These are phyloP conservation scores for Mucor piriformis DNA, from an alignment of 371 early-diverging fungal genomes.

Conservation along the genomic window DNA sequence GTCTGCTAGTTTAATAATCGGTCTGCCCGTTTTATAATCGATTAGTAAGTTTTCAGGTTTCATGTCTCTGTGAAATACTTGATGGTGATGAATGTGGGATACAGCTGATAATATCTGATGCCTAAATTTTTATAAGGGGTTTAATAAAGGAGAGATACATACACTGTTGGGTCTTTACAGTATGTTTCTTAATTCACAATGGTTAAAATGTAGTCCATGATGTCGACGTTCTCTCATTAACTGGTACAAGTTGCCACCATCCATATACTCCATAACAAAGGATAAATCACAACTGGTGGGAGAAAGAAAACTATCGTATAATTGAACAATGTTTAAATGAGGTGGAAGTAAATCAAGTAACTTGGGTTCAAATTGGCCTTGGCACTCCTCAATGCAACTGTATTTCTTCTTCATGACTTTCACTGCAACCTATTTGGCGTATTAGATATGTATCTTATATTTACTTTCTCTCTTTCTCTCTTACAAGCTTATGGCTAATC, in stretches of 20 bases:
- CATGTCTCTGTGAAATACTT: conserved; percentile 94
- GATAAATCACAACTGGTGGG: conserved; percentile 73
- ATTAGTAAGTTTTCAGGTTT: conserved; percentile 90
- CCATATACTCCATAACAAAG: conserved; percentile 95
- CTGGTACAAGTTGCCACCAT: conserved; percentile 89
- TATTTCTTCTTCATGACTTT: conserved; percentile 95
- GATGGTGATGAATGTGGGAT: conserved; percentile 88
- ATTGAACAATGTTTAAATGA: conserved; percentile 83
- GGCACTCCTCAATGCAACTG: conserved; percentile 76
- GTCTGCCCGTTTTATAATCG: conserved; percentile 23
- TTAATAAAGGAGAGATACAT: background rate
- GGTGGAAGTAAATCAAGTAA: conserved; percentile 66
- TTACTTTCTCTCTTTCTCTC: background rate
- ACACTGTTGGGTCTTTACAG: conserved; percentile 40
- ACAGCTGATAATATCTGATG: conserved; percentile 86
- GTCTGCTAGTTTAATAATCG: conserved; percentile 88
- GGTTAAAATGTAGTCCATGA: conserved; percentile 22
- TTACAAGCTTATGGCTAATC: conserved; percentile 77
- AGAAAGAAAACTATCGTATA: conserved; percentile 86
- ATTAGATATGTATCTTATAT: background rate
- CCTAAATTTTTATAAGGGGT: conserved; percentile 24
- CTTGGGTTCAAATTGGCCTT: conserved; percentile 76
- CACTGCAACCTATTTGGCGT: conserved; percentile 78
- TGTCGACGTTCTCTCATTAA: conserved; percentile 75
- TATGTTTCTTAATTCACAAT: conserved; percentile 36